Conservation (phyloP, 352 stramenopile genomes). For the Globisporangium mamillatum region DNA sequence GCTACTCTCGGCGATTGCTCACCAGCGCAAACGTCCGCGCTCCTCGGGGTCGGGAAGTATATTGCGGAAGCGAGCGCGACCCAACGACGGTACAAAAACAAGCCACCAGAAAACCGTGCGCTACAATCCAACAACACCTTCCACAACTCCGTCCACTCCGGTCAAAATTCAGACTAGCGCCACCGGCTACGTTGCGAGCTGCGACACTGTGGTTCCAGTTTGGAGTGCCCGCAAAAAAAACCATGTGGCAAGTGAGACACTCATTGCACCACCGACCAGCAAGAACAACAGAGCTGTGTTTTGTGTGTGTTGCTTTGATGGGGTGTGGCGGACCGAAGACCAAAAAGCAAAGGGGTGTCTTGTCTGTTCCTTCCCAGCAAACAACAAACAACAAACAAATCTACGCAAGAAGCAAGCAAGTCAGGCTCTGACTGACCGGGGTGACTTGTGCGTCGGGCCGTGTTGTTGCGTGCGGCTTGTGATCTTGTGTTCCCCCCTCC, state of each 20-base stretch:
- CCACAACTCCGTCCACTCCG: background rate
- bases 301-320: background rate
- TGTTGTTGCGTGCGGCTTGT: background rate
- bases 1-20: no score
- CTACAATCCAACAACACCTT: background rate
- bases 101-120: background rate
- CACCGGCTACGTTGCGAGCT: background rate
- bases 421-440: background rate
- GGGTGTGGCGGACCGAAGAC: background rate
- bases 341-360: background rate
- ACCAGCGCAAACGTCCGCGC: no score
- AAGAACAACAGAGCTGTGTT: background rate
- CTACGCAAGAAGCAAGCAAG: background rate
- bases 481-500: conserved; percentile 3
- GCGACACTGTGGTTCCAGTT: background rate
- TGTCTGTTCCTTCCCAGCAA: background rate
- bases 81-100: background rate
- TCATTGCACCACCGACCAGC: background rate
- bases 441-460: background rate
- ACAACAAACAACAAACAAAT: background rate
- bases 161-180: background rate
- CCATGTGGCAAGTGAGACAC: background rate
- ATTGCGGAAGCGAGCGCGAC: background rate
- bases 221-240: background rate
- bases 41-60: no score